Conservation (phyloP, 2,329 filamentous ascomycete genomes). For the Aspergillus sp. region DNA sequence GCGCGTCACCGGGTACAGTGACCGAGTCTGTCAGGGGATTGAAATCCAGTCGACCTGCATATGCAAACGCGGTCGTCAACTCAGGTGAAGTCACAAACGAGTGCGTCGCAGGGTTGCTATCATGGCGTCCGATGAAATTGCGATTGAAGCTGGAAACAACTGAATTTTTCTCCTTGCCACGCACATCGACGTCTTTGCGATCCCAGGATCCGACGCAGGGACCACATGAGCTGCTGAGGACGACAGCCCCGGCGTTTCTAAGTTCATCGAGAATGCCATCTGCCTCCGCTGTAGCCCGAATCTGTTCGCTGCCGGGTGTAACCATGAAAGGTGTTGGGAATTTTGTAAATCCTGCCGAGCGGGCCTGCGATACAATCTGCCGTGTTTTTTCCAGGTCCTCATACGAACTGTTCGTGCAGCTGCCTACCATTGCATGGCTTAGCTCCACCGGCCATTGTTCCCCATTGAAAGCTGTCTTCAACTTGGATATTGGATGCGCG, state of each 20-base stretch:
- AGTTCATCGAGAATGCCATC: conserved; percentile 89
- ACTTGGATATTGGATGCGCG: conserved; percentile 92
- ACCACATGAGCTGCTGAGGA: conserved; percentile 89
- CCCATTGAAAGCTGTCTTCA: conserved; percentile 82
- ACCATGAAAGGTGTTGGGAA: conserved; percentile 87
- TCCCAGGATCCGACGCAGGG: conserved; percentile 93
- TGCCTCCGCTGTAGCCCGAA: conserved; percentile 81
- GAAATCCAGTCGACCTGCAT: conserved; percentile 58
- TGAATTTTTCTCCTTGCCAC: conserved; percentile 80
- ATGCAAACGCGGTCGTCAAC: conserved; percentile 76
- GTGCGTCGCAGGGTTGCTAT: conserved; percentile 88
- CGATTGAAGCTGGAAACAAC: conserved; percentile 98
- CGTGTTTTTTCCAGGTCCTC: conserved; percentile 76
- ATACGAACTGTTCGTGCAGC: conserved; percentile 86
- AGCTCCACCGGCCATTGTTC: conserved; percentile 92
- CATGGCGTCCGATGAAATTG: conserved; percentile 96
- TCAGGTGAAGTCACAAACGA: conserved; percentile 88
- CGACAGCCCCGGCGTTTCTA: conserved; percentile 88
- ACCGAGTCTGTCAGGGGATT: conserved; percentile 17
- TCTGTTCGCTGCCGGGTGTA: conserved; percentile 91
- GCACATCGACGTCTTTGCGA: conserved; percentile 70
- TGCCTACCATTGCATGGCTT: conserved; percentile 92
- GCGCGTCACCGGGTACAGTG: neutral
- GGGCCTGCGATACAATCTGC: conserved; percentile 67
- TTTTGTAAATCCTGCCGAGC: conserved; percentile 80